These are phyloP conservation scores for Aspergillus aculeatus DNA, from an alignment of 2,329 filamentous ascomycete genomes.

Conservation along the genomic window DNA sequence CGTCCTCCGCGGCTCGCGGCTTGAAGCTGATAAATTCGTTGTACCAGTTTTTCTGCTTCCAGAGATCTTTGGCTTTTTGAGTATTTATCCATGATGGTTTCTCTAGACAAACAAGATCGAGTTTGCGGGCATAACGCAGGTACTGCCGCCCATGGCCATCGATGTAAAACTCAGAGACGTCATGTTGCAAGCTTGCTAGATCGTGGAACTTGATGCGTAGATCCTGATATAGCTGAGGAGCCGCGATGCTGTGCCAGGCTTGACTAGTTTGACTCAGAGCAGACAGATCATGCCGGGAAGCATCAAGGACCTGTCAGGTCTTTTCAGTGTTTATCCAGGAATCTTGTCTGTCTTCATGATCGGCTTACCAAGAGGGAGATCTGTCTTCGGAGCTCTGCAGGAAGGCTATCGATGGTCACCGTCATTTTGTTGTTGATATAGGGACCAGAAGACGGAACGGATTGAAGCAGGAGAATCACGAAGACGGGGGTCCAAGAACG, in stretches of 20 bases:
- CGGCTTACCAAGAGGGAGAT: background rate
- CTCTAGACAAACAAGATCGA: background rate
- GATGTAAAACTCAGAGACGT: background rate
- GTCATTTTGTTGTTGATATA: too few species aligned
- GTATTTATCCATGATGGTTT: background rate
- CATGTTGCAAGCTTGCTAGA: background rate
- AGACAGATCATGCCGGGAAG: background rate
- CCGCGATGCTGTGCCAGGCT: background rate
- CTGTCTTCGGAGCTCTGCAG: background rate
- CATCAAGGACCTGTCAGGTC: background rate
- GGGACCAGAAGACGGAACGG: too few species aligned
- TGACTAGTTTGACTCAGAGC: background rate
- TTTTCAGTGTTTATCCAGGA: background rate
- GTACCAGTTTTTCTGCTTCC: background rate
- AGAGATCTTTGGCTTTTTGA: background rate
- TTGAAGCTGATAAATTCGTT: background rate
- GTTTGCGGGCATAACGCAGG: background rate
- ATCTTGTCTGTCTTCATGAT: background rate
- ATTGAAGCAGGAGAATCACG: too few species aligned
- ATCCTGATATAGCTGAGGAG: background rate
- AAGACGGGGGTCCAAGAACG: too few species aligned
- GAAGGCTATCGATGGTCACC: too few species aligned
- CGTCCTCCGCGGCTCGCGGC: background rate
- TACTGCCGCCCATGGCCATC: background rate
- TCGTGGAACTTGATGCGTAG: background rate